Conservation (phyloP, 768 basidiomycete genomes). For the Kwoniella europaea region DNA sequence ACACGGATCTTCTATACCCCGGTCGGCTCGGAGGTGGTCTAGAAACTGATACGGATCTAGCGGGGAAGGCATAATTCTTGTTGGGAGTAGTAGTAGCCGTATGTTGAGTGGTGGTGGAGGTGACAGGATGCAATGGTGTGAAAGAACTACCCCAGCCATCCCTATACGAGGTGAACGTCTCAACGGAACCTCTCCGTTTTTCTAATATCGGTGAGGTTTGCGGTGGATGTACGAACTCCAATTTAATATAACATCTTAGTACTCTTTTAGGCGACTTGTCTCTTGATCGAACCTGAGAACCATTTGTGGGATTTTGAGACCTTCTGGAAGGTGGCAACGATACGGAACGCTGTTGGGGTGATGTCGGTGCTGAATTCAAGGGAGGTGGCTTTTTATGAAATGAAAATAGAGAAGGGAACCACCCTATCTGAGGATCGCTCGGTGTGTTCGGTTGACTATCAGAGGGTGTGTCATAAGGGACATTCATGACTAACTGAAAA, state of each 20-base stretch:
- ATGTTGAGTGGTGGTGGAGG: not conserved
- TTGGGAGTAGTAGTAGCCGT: not conserved
- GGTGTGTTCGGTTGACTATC: not conserved
- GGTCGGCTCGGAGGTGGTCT: constrained; percentile 2
- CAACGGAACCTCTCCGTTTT: constrained; percentile 13
- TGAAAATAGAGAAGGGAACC: constrained; percentile 28
- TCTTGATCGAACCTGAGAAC: not conserved
- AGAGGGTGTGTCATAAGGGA: constrained; percentile 2
- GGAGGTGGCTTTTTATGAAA: constrained; percentile 16
- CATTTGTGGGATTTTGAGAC: not conserved
- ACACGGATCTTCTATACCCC: constrained; percentile 9
- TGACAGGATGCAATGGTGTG: constrained; percentile 13
- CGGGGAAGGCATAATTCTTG: constrained; percentile 16
- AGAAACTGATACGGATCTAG: constrained; percentile 13
- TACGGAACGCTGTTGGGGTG: constrained; percentile 13
- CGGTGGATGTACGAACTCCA: constrained; percentile 30
- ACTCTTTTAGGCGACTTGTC: constrained; percentile 14
- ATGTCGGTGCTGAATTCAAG: constrained; percentile 4
- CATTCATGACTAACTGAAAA: constrained; percentile 23
- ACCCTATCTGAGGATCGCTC: constrained; percentile 12
- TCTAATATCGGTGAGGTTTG: constrained; percentile 6
- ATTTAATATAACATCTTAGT: constrained; percentile 35
- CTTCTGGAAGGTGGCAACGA: constrained; percentile 17
- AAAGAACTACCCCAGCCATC: constrained; percentile 9
- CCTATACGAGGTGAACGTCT: constrained; percentile 12